Conservation (phyloP, 108 stramenopile genomes). For the Discostella stelligeroides region DNA sequence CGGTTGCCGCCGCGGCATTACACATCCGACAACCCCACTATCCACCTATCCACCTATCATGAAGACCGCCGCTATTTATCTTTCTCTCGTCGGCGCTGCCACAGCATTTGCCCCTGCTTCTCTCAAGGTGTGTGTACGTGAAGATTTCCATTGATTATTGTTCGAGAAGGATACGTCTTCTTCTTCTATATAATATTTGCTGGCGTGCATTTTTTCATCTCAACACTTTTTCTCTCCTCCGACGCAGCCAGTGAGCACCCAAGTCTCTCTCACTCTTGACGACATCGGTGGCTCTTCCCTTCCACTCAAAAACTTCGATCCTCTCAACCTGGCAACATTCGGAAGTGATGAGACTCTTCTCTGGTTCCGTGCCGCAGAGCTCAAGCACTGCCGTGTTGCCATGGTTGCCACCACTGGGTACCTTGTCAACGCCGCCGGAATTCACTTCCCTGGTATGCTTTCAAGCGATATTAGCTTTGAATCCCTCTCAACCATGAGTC, state of each 20-base stretch:
- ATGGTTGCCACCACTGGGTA: slow-evolving; percentile 88
- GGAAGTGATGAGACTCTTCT: slow-evolving; percentile 77
- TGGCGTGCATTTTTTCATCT: background rate
- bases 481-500: slow-evolving; percentile 76
- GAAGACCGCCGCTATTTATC: slow-evolving; percentile 58
- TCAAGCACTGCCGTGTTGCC: slow-evolving; percentile 85
- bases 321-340: slow-evolving; percentile 59
- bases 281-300: slow-evolving; percentile 69
- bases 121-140: slow-evolving; percentile 34
- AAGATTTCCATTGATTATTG: background rate
- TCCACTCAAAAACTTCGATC: slow-evolving; percentile 78
- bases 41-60: slow-evolving; percentile 24
- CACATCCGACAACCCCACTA: background rate
- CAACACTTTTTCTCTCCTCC: background rate
- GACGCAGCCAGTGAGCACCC: slow-evolving; percentile 47
- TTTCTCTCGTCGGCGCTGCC: slow-evolving; percentile 69
- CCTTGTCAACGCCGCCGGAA: slow-evolving; percentile 71
- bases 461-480: slow-evolving; percentile 67
- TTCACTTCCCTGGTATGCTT: slow-evolving; percentile 85
- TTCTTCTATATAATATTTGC: too few species aligned
- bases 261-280: slow-evolving; percentile 49
- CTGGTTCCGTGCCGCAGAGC: slow-evolving; percentile 86
- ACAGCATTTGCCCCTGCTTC: slow-evolving; percentile 67
- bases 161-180: background rate
- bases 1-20: background rate